A percentile compares a stretch with the other conserved stretches of the same genome.
These are phyloP conservation scores for Polytrichum commune DNA, from an alignment of 225 moss, liverwort and hornwort species.

Conservation along the genomic window DNA sequence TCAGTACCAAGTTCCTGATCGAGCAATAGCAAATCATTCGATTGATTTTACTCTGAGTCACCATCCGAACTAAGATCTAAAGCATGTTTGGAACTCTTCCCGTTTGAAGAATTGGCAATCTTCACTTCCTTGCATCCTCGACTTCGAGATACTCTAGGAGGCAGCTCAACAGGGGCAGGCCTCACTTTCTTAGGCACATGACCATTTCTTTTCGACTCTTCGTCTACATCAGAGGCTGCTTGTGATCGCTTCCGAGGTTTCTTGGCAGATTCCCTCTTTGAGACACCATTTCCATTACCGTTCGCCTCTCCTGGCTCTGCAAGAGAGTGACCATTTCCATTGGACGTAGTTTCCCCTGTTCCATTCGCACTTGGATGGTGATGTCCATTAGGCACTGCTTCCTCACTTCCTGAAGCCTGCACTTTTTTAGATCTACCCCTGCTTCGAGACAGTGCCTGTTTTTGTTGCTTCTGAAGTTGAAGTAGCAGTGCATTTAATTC, in stretches of 20 bases:
- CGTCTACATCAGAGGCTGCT: conserved; percentile 9
- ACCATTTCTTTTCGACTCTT: conserved; percentile 23
- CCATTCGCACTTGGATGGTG: neutral
- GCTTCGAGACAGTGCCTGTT: conserved; percentile 29
- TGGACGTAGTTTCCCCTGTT: no score
- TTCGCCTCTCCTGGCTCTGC: conserved; percentile 2
- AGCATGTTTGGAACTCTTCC: neutral
- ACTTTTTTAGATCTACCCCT: conserved; percentile 25
- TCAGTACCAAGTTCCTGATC: conserved; percentile 21
- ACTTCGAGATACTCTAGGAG: conserved; percentile 30
- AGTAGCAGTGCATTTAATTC: conserved; percentile 29
- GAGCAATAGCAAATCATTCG: neutral
- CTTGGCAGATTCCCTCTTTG: conserved; percentile 11
- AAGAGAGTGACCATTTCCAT: neutral
- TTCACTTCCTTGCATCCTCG: conserved; percentile 49
- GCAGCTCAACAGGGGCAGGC: conserved; percentile 40
- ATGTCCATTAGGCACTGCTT: conserved; percentile 2
- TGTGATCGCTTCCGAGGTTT: conserved; percentile 27
- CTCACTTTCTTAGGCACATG: conserved; percentile 26
- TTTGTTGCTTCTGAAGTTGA: conserved; percentile 43
- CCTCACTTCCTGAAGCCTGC: conserved; percentile 18
- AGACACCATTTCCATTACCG: conserved; percentile 10
- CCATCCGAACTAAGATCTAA: conserved; percentile 52
- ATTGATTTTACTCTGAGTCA: conserved; percentile 39
- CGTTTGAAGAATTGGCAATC: neutral